Conservation (phyloP, 2,329 filamentous ascomycete genomes). For the Chaetomium sp. region DNA sequence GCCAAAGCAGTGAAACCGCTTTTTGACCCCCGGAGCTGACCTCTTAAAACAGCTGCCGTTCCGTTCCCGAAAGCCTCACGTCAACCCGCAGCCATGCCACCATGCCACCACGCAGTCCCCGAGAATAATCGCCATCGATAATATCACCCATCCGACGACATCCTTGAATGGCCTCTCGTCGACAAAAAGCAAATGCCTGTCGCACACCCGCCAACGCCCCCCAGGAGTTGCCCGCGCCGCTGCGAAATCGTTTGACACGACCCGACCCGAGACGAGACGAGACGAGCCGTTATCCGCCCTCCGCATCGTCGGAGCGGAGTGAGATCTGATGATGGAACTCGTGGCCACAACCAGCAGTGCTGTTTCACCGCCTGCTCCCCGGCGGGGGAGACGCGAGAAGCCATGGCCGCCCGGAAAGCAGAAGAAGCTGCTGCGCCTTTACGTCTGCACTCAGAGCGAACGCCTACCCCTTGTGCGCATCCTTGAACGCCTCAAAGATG, state of each 20-base stretch:
- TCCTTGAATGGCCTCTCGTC: slow-evolving; percentile 5
- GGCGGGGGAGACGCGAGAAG: slow-evolving; percentile 35
- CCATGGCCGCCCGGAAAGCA: slow-evolving; percentile 36
- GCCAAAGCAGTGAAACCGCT: not conserved
- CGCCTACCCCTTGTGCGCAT: slow-evolving; percentile 35
- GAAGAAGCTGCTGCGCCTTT: slow-evolving; percentile 35
- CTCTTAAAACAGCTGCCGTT: slow-evolving; percentile 33
- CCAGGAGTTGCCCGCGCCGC: slow-evolving; percentile 8
- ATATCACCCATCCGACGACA: slow-evolving; percentile 9
- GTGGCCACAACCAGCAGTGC: slow-evolving; percentile 24
- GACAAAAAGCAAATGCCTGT: slow-evolving; percentile 19
- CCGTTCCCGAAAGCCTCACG: slow-evolving; percentile 33
- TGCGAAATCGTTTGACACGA: slow-evolving; percentile 14
- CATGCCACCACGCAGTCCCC: slow-evolving; percentile 11
- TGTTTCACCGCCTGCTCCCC: slow-evolving; percentile 30
- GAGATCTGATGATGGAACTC: slow-evolving; percentile 28
- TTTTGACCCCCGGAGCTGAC: slow-evolving; percentile 18
- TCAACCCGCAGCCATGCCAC: slow-evolving; percentile 22
- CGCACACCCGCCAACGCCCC: not conserved
- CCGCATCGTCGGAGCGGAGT: slow-evolving; percentile 3
- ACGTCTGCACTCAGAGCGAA: slow-evolving; percentile 37
- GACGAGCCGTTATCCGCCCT: not conserved
- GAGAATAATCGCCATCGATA: not conserved
- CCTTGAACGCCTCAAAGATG: slow-evolving; percentile 35
- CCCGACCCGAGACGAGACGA: not conserved